Evolutionary conservation across 2,329 filamentous ascomycete genomes (phyloP).

Genomic region (Leptographium flavum): DNA sequence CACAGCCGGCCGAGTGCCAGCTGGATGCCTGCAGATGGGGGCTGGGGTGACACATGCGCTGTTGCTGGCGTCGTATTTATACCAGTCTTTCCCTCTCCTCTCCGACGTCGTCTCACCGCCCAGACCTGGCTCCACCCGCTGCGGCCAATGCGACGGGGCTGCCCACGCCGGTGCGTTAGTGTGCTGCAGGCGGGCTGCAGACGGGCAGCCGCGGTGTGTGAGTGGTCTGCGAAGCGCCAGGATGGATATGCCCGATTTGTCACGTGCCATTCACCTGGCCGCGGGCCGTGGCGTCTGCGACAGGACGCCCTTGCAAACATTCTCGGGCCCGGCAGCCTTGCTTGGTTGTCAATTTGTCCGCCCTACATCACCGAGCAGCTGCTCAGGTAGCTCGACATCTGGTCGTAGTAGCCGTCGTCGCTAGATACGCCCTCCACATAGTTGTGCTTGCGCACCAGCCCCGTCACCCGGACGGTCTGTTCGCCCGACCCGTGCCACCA

Average conservation of each 20-base stretch:
- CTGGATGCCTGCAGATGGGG: too few species aligned
- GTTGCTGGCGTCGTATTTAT: not conserved
- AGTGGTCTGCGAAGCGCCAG: not conserved
- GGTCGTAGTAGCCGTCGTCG: constrained; percentile 65
- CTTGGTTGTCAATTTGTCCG: too few species aligned
- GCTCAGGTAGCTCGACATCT: constrained; percentile 37
- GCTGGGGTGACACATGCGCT: too few species aligned
- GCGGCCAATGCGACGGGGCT: not conserved
- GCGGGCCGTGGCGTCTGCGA: too few species aligned
- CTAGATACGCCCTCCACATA: constrained; percentile 45
- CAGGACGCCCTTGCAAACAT: not conserved
- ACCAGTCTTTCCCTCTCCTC: too few species aligned
- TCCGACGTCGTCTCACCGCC: not conserved
- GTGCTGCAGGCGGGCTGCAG: not conserved
- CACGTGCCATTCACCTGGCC: not conserved
- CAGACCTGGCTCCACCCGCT: too few species aligned
- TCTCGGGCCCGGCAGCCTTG: too few species aligned
- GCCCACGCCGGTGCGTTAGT: not conserved
- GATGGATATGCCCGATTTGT: too few species aligned
- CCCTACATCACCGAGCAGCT: constrained; percentile 38
- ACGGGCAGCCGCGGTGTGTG: too few species aligned
- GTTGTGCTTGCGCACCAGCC: constrained; percentile 52
- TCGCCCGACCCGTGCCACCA: constrained; percentile 92
- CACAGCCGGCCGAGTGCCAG: too few species aligned
- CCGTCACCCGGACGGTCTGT: constrained; percentile 64